Percentiles rank a stretch among this genome's conserved stretches.
Evolutionary conservation across 78 protist species (phyloP).

Genomic region (slime mould (Dictyostelium discoideum)): DNA sequence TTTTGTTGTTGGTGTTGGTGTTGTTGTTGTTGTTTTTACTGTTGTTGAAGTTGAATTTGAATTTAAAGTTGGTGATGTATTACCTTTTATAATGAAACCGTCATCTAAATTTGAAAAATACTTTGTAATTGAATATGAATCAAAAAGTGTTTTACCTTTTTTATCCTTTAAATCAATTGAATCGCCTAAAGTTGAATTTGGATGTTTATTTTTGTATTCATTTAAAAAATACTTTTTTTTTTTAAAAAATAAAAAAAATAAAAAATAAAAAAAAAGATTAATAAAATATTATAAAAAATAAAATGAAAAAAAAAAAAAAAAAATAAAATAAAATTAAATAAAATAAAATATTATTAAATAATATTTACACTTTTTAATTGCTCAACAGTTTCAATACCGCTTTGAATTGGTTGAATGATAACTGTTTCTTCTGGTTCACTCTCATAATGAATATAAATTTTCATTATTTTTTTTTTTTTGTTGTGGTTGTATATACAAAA

Average conservation of each 20-base stretch:
- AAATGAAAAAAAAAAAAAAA: background rate
- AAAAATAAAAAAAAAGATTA: background rate
- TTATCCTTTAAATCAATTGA: constrained; percentile 35
- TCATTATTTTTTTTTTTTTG: constrained; percentile 22
- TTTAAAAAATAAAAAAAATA: background rate
- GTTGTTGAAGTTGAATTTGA: background rate
- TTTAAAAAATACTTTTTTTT: constrained; percentile 26
- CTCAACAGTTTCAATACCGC: background rate
- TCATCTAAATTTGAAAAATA: constrained; percentile 43
- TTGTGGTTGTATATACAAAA: background rate
- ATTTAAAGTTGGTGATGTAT: background rate
- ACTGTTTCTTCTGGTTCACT: constrained; percentile 50
- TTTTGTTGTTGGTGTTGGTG: background rate
- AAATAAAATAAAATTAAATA: too few relatives aligned
- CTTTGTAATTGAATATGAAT: constrained; percentile 10
- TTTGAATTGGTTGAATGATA: constrained; percentile 9
- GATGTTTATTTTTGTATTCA: constrained; percentile 22
- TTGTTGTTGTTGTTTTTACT: background rate
- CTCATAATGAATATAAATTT: constrained; percentile 49
- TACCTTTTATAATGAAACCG: constrained; percentile 54
- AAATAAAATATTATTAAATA: too few relatives aligned
- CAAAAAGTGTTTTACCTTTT: constrained; percentile 20
- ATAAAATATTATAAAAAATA: background rate
- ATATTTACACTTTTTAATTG: constrained; percentile 63
- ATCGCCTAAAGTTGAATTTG: background rate